Conservation (phyloP, 768 basidiomycete species). For the Russula virescens region DNA sequence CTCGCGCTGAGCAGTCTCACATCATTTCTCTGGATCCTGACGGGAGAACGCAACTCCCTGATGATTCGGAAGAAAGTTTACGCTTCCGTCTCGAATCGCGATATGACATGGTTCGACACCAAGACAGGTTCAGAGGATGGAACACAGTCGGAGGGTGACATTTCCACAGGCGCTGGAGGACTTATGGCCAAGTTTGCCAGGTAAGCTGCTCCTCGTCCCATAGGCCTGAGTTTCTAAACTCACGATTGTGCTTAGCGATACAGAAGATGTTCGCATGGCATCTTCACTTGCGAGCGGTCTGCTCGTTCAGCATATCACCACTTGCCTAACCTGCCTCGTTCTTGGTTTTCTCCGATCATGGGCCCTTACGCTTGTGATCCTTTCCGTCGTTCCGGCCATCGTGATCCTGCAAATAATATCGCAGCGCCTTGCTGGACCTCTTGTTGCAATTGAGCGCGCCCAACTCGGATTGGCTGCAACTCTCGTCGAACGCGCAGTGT, state of each 20-base stretch:
- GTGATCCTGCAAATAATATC: slow-evolving; percentile 70
- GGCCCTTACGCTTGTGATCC: slow-evolving; percentile 84
- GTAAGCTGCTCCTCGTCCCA: slow-evolving; percentile 35
- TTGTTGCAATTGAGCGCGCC: slow-evolving; percentile 59
- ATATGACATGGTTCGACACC: slow-evolving; percentile 89
- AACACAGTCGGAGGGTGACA: slow-evolving; percentile 37
- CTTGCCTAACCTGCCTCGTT: slow-evolving; percentile 68
- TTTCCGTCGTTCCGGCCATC: slow-evolving; percentile 81
- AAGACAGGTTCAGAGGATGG: slow-evolving; percentile 59
- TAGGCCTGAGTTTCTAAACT: background rate
- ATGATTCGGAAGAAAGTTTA: slow-evolving; percentile 66
- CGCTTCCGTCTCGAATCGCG: slow-evolving; percentile 54
- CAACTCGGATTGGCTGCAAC: slow-evolving; percentile 70
- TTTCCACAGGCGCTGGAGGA: slow-evolving; percentile 75
- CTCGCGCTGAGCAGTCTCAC: slow-evolving; percentile 70
- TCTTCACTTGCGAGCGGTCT: slow-evolving; percentile 75
- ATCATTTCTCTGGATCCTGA: slow-evolving; percentile 78
- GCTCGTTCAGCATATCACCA: slow-evolving; percentile 75
- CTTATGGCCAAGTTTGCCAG: slow-evolving; percentile 90
- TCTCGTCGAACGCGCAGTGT: slow-evolving; percentile 67
- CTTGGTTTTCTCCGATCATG: slow-evolving; percentile 80
- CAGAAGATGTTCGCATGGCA: slow-evolving; percentile 86
- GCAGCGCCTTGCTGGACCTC: slow-evolving; percentile 61
- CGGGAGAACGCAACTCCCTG: slow-evolving; percentile 75
- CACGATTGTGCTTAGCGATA: slow-evolving; percentile 55